Percentiles rank a stretch among this genome's conserved stretches.
Conservation (phyloP, 2,329 filamentous ascomycete species). For the Zarea fungicola region DNA sequence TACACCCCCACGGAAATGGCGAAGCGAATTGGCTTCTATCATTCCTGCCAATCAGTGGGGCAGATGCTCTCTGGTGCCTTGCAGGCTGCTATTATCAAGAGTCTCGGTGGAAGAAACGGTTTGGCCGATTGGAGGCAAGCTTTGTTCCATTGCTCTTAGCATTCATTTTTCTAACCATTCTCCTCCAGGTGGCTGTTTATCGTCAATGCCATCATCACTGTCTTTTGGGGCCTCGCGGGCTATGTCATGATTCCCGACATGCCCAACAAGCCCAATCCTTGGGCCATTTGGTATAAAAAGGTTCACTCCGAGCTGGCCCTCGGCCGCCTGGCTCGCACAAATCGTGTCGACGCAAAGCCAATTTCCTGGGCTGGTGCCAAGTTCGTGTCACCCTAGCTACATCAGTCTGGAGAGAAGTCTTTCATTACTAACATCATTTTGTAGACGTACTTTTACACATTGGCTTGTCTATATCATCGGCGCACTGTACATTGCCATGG, state of each 20-base stretch:
- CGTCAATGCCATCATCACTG: slow-evolving; percentile 35
- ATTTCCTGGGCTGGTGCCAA: slow-evolving; percentile 22
- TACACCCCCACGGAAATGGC: slow-evolving; percentile 35
- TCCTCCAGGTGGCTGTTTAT: slow-evolving; percentile 36
- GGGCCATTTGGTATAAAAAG: slow-evolving; percentile 25
- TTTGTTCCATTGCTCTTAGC: neutral
- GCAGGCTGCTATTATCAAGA: slow-evolving; percentile 35
- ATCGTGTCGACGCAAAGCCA: slow-evolving; percentile 19
- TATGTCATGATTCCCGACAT: slow-evolving; percentile 30
- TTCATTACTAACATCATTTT: neutral
- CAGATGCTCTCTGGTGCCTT: slow-evolving; percentile 40
- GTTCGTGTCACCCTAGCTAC: neutral
- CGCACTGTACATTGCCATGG: slow-evolving; percentile 26
- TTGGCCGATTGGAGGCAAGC: slow-evolving; percentile 38
- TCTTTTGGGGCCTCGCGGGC: slow-evolving; percentile 28
- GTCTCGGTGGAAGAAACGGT: slow-evolving; percentile 31
- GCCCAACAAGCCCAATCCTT: slow-evolving; percentile 24
- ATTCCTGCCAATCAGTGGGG: slow-evolving; percentile 34
- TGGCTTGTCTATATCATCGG: slow-evolving; percentile 29
- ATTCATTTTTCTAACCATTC: neutral
- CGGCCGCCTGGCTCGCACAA: slow-evolving; percentile 22
- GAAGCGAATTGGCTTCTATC: slow-evolving; percentile 37
- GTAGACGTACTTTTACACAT: slow-evolving; percentile 20
- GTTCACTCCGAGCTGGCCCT: slow-evolving; percentile 24
- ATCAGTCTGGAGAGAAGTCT: neutral